A percentile compares a stretch with the other conserved stretches of the same genome.
These are phyloP conservation scores for Aspergillus alliaceus DNA, from an alignment of 2,329 filamentous ascomycete genomes.

Conservation along the genomic window DNA sequence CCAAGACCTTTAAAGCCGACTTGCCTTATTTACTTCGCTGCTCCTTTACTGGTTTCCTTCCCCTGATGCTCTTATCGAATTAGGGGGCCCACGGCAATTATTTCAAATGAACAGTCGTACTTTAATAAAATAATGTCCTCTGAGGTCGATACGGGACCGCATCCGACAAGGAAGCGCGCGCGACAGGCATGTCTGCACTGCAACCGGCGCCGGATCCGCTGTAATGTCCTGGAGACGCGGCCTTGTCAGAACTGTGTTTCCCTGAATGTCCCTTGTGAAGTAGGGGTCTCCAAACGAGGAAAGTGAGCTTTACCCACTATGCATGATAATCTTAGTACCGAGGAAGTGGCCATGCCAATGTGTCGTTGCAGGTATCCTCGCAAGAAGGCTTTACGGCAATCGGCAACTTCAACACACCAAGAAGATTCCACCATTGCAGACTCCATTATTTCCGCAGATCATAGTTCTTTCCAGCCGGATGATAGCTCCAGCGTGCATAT, in stretches of 20 bases:
- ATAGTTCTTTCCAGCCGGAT: neutral
- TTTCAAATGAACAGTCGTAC: neutral
- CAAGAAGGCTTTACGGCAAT: constrained; percentile 15
- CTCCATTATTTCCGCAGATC: neutral
- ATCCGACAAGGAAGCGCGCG: constrained; percentile 29
- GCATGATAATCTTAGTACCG: neutral
- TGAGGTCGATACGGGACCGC: neutral
- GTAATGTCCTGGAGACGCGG: constrained; percentile 47
- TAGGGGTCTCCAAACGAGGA: constrained; percentile 44
- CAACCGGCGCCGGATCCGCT: constrained; percentile 48
- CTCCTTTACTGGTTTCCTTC: neutral
- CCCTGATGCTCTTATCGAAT: neutral
- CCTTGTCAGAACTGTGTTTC: constrained; percentile 45
- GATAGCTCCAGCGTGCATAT: neutral
- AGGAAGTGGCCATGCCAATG: neutral
- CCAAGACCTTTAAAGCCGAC: constrained; percentile 8
- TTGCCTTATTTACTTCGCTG: neutral
- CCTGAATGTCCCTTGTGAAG: constrained; percentile 40
- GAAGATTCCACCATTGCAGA: neutral
- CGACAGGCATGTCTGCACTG: constrained; percentile 47
- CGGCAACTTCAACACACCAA: neutral
- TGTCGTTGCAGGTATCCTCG: constrained; percentile 18
- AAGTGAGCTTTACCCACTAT: constrained; percentile 33
- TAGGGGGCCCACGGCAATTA: too few species aligned
- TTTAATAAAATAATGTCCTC: neutral